These are phyloP conservation scores for Coniochaeta hoffmannii DNA, from an alignment of 2,329 filamentous ascomycete genomes.

Conservation along the genomic window DNA sequence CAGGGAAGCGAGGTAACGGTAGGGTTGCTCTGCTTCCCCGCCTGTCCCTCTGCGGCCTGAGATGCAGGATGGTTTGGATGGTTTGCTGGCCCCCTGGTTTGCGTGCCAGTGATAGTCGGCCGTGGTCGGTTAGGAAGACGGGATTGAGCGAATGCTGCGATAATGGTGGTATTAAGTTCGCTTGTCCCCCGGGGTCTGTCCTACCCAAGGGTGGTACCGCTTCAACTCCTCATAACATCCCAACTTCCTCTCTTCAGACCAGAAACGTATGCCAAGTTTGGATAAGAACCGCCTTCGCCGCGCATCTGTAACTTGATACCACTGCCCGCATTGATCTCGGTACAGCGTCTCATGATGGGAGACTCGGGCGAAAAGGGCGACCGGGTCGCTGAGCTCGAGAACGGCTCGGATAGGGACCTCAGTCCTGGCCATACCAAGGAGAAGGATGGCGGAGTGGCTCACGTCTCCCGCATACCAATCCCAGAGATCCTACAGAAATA, in stretches of 20 bases:
- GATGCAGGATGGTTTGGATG: too few species aligned
- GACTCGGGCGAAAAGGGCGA: conserved; percentile 2
- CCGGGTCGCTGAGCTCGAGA: not conserved
- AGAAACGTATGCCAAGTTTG: not conserved
- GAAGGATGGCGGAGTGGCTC: not conserved
- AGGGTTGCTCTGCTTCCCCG: not conserved
- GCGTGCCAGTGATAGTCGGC: conserved; percentile 2
- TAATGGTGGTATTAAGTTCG: not conserved
- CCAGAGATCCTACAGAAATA: conserved; percentile 26
- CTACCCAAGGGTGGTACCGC: not conserved
- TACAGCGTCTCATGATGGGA: not conserved
- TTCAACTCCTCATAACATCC: not conserved
- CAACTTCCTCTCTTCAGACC: not conserved
- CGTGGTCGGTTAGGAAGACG: not conserved
- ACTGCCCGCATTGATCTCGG: not conserved
- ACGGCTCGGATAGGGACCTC: not conserved
- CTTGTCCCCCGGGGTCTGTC: not conserved
- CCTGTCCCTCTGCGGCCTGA: not conserved
- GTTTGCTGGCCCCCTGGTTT: not conserved
- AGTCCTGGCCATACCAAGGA: not conserved
- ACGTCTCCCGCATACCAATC: not conserved
- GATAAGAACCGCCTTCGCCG: not conserved
- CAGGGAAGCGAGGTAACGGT: not conserved
- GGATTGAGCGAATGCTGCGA: not conserved
- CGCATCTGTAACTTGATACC: not conserved